These are phyloP conservation scores for Solanum chacoense DNA, from an alignment of 305 asterid species.

Conservation along the genomic window DNA sequence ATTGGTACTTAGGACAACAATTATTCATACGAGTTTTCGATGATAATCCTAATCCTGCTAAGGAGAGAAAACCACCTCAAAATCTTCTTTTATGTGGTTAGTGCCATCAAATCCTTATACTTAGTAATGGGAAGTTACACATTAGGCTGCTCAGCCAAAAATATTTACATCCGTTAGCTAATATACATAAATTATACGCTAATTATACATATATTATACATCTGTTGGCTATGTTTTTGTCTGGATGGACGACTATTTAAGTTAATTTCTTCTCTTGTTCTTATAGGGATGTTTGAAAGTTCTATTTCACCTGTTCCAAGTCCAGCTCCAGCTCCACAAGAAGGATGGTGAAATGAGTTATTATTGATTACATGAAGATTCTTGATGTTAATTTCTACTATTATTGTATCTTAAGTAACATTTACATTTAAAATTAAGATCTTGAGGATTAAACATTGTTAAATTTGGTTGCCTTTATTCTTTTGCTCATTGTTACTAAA, in stretches of 20 bases:
- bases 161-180: background rate
- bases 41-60: conserved; percentile 51
- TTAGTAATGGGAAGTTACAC: background rate
- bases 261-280: background rate
- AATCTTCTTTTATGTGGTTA: conserved; percentile 49
- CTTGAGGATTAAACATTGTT: background rate
- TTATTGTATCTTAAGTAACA: background rate
- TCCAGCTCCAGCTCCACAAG: conserved; percentile 29
- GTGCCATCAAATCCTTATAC: background rate
- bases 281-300: conserved; percentile 15
- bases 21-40: conserved; percentile 51
- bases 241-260: background rate
- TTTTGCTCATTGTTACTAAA: background rate
- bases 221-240: background rate
- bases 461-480: background rate
- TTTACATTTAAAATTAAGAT: background rate
- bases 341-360: conserved; percentile 14
- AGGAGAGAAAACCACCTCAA: conserved; percentile 51
- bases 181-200: background rate
- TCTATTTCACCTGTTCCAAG: conserved; percentile 20
- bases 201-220: background rate
- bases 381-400: background rate
- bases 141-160: background rate
- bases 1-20: conserved; percentile 54
- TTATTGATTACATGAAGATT: background rate